Evolutionary conservation across 1,284 basidiomycete genomes (phyloP), one percentile per base, ranked within the genome.

Genomic region (Peniophora sp.): DNA sequence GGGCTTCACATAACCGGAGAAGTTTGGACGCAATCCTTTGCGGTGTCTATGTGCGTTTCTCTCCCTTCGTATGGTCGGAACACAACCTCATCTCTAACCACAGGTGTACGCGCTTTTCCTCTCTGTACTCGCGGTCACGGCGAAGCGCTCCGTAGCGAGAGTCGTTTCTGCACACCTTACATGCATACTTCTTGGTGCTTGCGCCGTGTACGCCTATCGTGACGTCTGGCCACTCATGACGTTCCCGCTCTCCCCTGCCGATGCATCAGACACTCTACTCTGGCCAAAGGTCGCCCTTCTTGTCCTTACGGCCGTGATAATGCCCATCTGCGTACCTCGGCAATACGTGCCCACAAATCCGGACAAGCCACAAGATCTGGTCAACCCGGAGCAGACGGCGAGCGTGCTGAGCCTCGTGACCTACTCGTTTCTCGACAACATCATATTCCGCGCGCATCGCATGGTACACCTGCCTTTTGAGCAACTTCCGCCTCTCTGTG

Each of bases 371-470:
- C 61, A 65, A 55, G 59, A 67, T 2, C 59, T 67, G 20, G 72
- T 75, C 6, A 83, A 79, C 63, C 79, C 81, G 2, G 84, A 88
- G 58, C 85, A 88, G 61, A 84, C 79, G 0, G 77, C 82, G 0
- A 79, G 83, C 0, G 66, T 78, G 46, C 57, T 83, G 16, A 82
- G 76, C 2, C 67, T 81, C 55, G 43, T 74, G 14, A 70, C 78
- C 38, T 89, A 76, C 64, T 68, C 71, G 24, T 89, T 80, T 68
- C 65, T 87, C 16, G 64, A 68, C 47, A 56, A 60, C 12, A 53
- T 63, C 27, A 60, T 71, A 41, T 60, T 59, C 49, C 48, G 54
- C 12, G 65, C 62, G 2, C 58, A 58, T 23, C 55, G 56, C 35
- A 49, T 57, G 27, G 38, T 58, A 1, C 62, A 65, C 50, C 55